Conservation (phyloP, 1,284 basidiomycete species). For the Cryptococcus sp. region DNA sequence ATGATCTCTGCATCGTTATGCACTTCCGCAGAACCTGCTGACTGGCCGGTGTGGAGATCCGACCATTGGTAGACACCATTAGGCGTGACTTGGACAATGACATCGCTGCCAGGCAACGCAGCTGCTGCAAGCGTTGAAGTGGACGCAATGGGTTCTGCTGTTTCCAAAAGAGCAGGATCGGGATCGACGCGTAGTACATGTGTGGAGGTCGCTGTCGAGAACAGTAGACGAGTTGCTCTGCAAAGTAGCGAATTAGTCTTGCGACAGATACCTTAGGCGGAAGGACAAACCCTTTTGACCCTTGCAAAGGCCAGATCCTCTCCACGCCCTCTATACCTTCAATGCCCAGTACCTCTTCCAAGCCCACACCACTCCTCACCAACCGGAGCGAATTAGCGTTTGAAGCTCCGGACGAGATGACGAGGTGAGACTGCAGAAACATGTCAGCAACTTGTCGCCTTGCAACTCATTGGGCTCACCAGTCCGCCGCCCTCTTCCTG, state of each 20-base stretch:
- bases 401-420: conserved; percentile 84
- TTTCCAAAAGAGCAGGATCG: conserved; percentile 46
- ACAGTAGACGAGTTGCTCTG: conserved; percentile 20
- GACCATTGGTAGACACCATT: conserved; percentile 59
- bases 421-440: conserved; percentile 66
- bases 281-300: no score
- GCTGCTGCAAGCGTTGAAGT: conserved; percentile 66
- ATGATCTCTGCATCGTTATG: conserved; percentile 59
- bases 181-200: conserved; percentile 49
- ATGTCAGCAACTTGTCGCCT: not conserved
- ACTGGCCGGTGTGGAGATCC: conserved; percentile 16
- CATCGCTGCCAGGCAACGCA: conserved; percentile 55
- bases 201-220: conserved; percentile 29
- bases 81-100: conserved; percentile 70
- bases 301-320: conserved; percentile 64
- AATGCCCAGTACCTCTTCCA: conserved; percentile 66
- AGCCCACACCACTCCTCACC: conserved; percentile 81
- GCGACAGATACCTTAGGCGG: no score
- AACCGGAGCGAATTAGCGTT: conserved; percentile 79
- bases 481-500: conserved; percentile 74
- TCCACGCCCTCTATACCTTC: conserved; percentile 64
- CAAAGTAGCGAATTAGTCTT: not conserved
- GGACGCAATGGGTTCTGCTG: conserved; percentile 47
- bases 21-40: conserved; percentile 7
- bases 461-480: conserved; percentile 55